A percentile compares a stretch with the other conserved stretches of the same genome.
These are phyloP conservation scores for Fusarium equiseti DNA, from an alignment of 2,329 filamentous ascomycete genomes.

Conservation along the genomic window DNA sequence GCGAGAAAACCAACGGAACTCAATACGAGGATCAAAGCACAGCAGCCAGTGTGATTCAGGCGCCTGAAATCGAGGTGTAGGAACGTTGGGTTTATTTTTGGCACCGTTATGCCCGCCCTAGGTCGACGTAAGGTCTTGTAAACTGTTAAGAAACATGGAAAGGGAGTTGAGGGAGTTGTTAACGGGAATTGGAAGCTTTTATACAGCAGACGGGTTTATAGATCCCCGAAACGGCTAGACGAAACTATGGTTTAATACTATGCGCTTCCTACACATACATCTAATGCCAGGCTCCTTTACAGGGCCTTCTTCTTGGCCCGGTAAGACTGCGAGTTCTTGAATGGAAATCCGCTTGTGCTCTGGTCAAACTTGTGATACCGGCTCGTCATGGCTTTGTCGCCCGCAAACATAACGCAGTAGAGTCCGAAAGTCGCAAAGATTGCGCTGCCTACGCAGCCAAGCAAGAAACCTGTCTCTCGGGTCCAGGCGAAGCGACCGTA, in stretches of 20 bases:
- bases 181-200: conserved; percentile 25
- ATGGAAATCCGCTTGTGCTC: conserved; percentile 56
- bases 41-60: conserved; percentile 21
- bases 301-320: conserved; percentile 55
- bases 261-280: background rate
- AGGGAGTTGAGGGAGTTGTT: conserved; percentile 46
- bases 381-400: conserved; percentile 54
- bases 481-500: conserved; percentile 74
- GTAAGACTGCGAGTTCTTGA: conserved; percentile 55
- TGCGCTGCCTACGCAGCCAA: conserved; percentile 70
- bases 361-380: conserved; percentile 54
- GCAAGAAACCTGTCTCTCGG: conserved; percentile 68
- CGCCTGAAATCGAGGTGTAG: conserved; percentile 10
- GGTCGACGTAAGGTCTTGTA: background rate
- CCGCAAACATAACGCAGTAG: conserved; percentile 54
- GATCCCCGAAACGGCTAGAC: conserved; percentile 14
- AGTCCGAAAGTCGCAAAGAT: conserved; percentile 68
- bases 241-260: conserved; percentile 30
- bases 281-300: conserved; percentile 22
- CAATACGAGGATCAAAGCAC: conserved; percentile 24
- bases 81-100: background rate
- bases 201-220: conserved; percentile 12
- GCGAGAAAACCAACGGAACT: conserved; percentile 43
- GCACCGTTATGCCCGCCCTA: background rate
- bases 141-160: conserved; percentile 16